phyloP scores from a whole-genome alignment of 83 land plant species.

The Picea abies region DNA sequence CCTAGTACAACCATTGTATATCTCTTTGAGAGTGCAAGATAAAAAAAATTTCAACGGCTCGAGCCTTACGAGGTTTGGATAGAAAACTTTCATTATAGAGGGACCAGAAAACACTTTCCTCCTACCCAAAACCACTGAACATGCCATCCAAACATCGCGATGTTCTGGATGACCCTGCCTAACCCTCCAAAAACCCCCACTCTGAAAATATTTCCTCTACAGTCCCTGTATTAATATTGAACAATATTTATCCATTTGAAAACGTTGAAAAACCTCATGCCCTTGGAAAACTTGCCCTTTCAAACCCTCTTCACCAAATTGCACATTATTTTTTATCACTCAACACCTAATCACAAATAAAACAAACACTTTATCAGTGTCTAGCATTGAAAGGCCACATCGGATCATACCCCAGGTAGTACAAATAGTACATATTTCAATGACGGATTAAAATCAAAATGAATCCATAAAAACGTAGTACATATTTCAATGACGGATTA shows the following conservation, averaged over 20 bases:
- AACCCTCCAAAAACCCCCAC: conserved; percentile 19
- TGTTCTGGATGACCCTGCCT: background rate
- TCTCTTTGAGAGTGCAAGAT: conserved; percentile 81
- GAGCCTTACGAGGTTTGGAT: conserved; percentile 54
- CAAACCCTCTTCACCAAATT: conserved; percentile 76
- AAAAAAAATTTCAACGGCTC: conserved; percentile 48
- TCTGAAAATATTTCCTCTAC: conserved; percentile 91
- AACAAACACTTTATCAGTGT: too few species aligned
- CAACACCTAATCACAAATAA: conserved; percentile 41
- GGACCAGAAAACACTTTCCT: conserved; percentile 19
- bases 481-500: too few species aligned
- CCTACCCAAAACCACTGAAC: conserved; percentile 54
- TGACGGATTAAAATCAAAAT: too few species aligned
- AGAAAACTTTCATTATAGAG: background rate
- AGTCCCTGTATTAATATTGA: conserved; percentile 79
- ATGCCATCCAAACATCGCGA: conserved; percentile 38
- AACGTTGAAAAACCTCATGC: conserved; percentile 29
- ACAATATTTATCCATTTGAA: background rate
- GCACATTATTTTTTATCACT: conserved; percentile 88
- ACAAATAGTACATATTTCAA: too few species aligned
- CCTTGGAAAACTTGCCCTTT: conserved; percentile 75
- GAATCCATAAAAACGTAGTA: too few species aligned
- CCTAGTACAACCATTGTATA: conserved; percentile 68
- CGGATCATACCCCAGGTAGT: too few species aligned
- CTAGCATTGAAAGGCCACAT: too few species aligned